Percentiles rank a stretch among this genome's conserved stretches.
Conservation (phyloP, 192 early-diverging fungal genomes). For the Coemansia sp. region DNA sequence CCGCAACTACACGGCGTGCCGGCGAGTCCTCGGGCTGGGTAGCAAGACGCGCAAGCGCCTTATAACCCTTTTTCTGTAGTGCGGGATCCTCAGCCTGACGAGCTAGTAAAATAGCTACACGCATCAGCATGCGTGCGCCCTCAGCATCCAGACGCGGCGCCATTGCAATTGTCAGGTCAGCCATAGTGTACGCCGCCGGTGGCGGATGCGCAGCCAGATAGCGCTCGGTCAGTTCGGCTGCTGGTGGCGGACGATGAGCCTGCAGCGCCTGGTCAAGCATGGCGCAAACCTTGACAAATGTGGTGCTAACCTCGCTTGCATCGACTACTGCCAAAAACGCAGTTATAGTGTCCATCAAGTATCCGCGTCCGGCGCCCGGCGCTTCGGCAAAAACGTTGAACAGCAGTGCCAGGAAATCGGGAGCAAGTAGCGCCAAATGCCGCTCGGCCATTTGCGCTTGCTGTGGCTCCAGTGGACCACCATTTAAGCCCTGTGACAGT, state of each 20-base stretch:
- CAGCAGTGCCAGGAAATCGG: constrained; percentile 70
- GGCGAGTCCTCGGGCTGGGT: constrained; percentile 35
- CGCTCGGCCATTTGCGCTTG: constrained; percentile 60
- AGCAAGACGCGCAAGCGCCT: constrained; percentile 63
- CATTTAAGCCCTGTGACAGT: constrained; percentile 22
- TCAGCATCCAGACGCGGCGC: constrained; percentile 69
- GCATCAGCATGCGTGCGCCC: constrained; percentile 61
- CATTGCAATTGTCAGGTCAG: constrained; percentile 81
- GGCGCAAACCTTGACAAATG: constrained; percentile 63
- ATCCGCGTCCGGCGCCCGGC: constrained; percentile 63
- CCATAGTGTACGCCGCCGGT: constrained; percentile 80
- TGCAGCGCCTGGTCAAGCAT: constrained; percentile 62
- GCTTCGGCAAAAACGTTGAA: constrained; percentile 78
- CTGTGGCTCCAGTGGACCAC: constrained; percentile 49
- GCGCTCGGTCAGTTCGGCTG: constrained; percentile 54
- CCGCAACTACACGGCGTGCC: constrained; percentile 31
- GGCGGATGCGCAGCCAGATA: constrained; percentile 58
- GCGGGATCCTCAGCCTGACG: constrained; percentile 66
- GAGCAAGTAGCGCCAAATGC: constrained; percentile 64
- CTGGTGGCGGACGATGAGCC: constrained; percentile 53
- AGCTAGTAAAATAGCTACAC: constrained; percentile 44
- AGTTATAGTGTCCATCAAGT: constrained; percentile 67
- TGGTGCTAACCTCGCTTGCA: constrained; percentile 60
- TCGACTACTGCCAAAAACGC: constrained; percentile 65
- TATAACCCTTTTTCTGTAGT: constrained; percentile 95